Evolutionary conservation across 768 basidiomycete genomes (phyloP), one percentile per base, ranked within the genome.

Genomic region (Agaricus bisporus): DNA sequence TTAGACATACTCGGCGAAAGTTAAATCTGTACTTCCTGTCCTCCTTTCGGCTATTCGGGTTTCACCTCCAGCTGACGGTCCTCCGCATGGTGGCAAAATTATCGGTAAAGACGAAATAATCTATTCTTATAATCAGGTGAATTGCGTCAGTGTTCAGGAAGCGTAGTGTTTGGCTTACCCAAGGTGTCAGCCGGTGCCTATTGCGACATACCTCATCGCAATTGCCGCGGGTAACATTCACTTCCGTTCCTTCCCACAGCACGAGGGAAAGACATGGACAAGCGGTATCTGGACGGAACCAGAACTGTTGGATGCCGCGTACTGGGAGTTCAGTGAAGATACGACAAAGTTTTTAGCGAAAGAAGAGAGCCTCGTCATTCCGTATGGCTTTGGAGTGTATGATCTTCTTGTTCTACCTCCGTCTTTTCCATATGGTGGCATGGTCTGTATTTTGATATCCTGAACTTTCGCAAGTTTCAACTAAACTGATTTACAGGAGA

Each of bases 201-300:
- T 98, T 54, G 91, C 95, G 1, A 83, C 87, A 1, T 98, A 98
- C 64, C 74, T 98, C n/a, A 77, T 98, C 46, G 95, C 95, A 2
- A 86, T 98, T 49, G 95, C 95, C 0, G 77, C 81, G 0, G 95
- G 94, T 1, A 86, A 95, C 63, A 69, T 97, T 2, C 76, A 73
- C 18, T 95, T 94, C 68, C 80, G 74, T 10, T 62, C 81, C 0
- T 91, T 94, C 64, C 70, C 77, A 3, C 68, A 71, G 29, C 68
- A 77, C 9, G 67, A 79, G 35, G 88, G 83, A 15, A 85, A 80
- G 59, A 63, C 73, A n/a, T 92, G 95, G 90, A 83, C 71, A 14
- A 84, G 77, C 12, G 95, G 95, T 1, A 78, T 94, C 4, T 98
- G 95, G 95, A 83, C 92, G 1, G 93, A 98, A 69, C 93, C 93